These are phyloP conservation scores for Rhizomucor pusillus DNA, from an alignment of 371 early-diverging fungal genomes.

Conservation along the genomic window DNA sequence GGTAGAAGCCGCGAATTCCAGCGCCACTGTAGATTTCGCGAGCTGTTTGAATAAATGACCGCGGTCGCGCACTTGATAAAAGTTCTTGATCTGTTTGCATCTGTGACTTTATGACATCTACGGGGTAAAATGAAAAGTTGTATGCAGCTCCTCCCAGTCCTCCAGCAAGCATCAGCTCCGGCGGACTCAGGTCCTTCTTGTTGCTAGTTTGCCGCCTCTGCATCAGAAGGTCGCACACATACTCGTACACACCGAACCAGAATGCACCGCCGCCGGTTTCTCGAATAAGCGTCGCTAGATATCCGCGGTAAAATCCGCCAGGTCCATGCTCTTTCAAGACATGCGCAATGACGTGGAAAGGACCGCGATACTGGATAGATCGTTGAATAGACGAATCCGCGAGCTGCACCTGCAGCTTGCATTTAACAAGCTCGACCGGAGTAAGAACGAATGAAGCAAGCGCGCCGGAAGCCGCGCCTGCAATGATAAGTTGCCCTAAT, in stretches of 20 bases:
- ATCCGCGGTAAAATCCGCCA: slow-evolving; percentile 86
- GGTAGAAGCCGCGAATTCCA: slow-evolving; percentile 86
- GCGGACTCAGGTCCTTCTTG: slow-evolving; percentile 60
- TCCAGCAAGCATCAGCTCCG: slow-evolving; percentile 83
- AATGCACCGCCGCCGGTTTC: slow-evolving; percentile 92
- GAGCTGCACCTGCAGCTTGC: slow-evolving; percentile 91
- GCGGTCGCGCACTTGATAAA: slow-evolving; percentile 9
- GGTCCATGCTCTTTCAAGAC: slow-evolving; percentile 73
- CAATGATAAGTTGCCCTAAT: slow-evolving; percentile 70
- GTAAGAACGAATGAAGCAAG: slow-evolving; percentile 87
- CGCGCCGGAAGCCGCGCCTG: slow-evolving; percentile 87
- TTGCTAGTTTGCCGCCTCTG: slow-evolving; percentile 22
- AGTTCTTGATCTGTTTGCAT: slow-evolving; percentile 86
- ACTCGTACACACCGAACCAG: slow-evolving; percentile 96
- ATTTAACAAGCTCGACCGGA: slow-evolving; percentile 95
- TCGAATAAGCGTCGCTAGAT: slow-evolving; percentile 83
- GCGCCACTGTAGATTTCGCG: slow-evolving; percentile 71
- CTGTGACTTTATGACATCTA: slow-evolving; percentile 92
- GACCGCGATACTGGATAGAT: slow-evolving; percentile 55
- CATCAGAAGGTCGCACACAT: slow-evolving; percentile 63
- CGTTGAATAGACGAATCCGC: slow-evolving; percentile 30
- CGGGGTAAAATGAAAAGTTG: slow-evolving; percentile 89
- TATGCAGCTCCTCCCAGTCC: slow-evolving; percentile 92
- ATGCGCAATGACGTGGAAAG: slow-evolving; percentile 68
- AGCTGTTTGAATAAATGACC: slow-evolving; percentile 59